Evolutionary conservation across 768 basidiomycete species (phyloP), one percentile per base, ranked within the genome.

Genomic region (Kwoniella dejecticola): DNA sequence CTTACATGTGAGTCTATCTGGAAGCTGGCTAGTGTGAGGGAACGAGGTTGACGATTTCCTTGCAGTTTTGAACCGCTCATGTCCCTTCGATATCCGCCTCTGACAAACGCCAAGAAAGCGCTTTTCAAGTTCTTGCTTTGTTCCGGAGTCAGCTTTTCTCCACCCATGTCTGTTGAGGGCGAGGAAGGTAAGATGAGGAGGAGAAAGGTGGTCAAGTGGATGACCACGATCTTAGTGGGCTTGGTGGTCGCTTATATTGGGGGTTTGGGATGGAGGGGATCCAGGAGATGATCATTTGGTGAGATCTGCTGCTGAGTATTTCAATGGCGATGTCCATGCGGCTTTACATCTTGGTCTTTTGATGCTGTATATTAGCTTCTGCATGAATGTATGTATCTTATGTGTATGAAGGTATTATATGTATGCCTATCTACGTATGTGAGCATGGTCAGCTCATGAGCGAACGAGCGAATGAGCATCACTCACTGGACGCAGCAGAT

Each of bases 81-180:
- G 69, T 57, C 64, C 0, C 54, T 74, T 23, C 71, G 77, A 46
- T 78, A 78, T 59, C 77, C 77, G 1, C 73, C 73, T 3, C 27
- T 72, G 21, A 31, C 66, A 0, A 33, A 40, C 2, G 33, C 54
- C 26, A 36, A 30, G 12, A 31, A 52, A 24, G 45, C n/a, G 1
- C 15, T 75, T 10, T 52, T 61, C 63, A 56, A 56, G 17, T 53
- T 58, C 27, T 30, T 69, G 0, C 50, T 72, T 1, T 46, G 23
- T 44, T 8, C 56, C 2, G 60, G 55, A 1, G 29, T 63, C 2
- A 30, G 44, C 2, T 72, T 56, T 47, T 17, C 41, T 23, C 64
- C 68, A 17, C 70, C 70, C 1, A 44, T 36, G 2, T 64, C 63
- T 6, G 64, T 71, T 15, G 67, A 71, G 46, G 45, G 27, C 1